Evolutionary conservation across 2,329 filamentous ascomycete genomes (phyloP), one percentile per base, ranked within the genome.

Genomic region (Drechslerella coelobrocha): DNA sequence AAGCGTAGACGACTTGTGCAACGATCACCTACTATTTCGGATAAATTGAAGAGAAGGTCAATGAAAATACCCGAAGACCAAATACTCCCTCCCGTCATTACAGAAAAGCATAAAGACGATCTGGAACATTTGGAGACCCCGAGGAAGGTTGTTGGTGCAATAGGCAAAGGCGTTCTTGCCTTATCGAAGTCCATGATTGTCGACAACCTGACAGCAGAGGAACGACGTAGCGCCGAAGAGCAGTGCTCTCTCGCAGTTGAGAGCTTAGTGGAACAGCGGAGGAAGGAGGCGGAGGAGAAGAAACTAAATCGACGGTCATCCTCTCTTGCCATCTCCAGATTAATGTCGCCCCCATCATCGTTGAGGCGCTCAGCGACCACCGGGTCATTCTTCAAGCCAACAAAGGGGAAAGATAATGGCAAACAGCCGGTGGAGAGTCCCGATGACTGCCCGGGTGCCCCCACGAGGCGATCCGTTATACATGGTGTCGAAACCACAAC

Each of bases 401-500:
- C 57, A 17, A 61, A 48, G 29, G 57, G 23, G 27, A 68, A 61
- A 12, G 27, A 53, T 3, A 21, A 14, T 8, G 34, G 48, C 26
- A 14, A 61, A 8, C 41, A 52, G n/a, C 7, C 27, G 14, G 19
- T 17, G 21, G 52, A 56, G n/a, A 6, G 5, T 5, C 56, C 27
- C 3, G 50, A 61, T 21, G 23, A 21, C 14, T 43, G 21, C 14
- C 57, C 65, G 17, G 51, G 55, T 19, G 50, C 56, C 2, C 43
- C 55, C 19, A 31, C 39, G 21, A 27, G 26, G 26, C 65, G 65
- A 23, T 72, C 66, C 1, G 61, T 74, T 6, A 72, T 74, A 21
- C 52, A 75, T 50, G 55, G 61, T 34, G 62, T 75, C 8, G 73
- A 75, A 43, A 75, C 73, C 27, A 73, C 74, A 2, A 74, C 74